phyloP scores from a whole-genome alignment of 345 rosid genomes.

The Lenwebbia sp. region DNA sequence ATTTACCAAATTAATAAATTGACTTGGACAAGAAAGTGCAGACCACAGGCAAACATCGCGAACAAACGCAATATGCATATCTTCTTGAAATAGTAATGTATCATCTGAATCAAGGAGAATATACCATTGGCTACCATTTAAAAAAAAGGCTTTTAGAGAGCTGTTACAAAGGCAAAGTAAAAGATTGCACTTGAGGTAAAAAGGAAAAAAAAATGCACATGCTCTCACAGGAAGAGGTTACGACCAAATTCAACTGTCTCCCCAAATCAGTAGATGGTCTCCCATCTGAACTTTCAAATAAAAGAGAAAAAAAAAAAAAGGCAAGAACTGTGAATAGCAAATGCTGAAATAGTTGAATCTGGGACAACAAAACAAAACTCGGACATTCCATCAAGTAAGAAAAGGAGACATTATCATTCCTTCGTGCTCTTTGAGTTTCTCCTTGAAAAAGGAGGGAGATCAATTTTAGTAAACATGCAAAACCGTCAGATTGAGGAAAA shows the following conservation, averaged over 20 bases:
- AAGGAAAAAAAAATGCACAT: neutral
- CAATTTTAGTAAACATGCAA: neutral
- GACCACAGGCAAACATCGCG: neutral
- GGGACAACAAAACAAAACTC: neutral
- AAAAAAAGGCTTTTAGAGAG: neutral
- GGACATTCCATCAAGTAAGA: neutral
- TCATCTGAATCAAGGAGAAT: neutral
- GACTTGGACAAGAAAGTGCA: neutral
- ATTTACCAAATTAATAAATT: neutral
- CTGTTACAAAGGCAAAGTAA: neutral
- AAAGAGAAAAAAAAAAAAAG: neutral
- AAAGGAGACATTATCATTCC: neutral
- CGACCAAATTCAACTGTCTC: neutral
- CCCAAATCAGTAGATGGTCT: neutral
- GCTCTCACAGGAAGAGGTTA: neutral
- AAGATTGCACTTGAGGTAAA: neutral
- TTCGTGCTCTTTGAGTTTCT: neutral
- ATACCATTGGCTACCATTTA: neutral
- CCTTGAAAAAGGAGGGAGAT: neutral
- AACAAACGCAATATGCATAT: neutral
- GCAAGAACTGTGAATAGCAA: neutral
- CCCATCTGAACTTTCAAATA: neutral
- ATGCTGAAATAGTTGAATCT: neutral
- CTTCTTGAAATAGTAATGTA: neutral
- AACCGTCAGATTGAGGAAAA: neutral